phyloP scores from a whole-genome alignment of 2,329 filamentous ascomycete genomes.

The Mycocentrospora acerina region DNA sequence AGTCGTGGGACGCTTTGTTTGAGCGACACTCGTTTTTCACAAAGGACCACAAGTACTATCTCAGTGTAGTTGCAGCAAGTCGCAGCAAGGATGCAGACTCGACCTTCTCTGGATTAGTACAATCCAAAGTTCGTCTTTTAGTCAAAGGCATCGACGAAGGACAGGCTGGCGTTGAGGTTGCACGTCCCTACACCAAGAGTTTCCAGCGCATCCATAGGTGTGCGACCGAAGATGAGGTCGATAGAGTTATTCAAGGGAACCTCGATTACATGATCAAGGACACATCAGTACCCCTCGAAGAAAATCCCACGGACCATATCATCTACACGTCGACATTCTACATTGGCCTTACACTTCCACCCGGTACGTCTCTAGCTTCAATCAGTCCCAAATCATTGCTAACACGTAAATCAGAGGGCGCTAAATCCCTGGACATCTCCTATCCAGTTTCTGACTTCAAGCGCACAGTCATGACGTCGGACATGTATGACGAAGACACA shows the following conservation, averaged over 20 bases:
- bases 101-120: conserved; percentile 86
- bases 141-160: conserved; percentile 82
- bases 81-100: conserved; percentile 81
- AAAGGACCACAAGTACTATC: conserved; percentile 89
- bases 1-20: conserved; percentile 85
- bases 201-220: conserved; percentile 81
- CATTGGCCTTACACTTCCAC: conserved; percentile 78
- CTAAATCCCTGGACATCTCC: conserved; percentile 74
- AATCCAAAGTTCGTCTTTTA: conserved; percentile 87
- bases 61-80: conserved; percentile 82
- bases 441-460: conserved; percentile 86
- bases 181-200: conserved; percentile 90
- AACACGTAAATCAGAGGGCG: conserved; percentile 49
- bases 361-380: conserved; percentile 59
- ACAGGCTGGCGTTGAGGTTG: conserved; percentile 70
- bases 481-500: conserved; percentile 71
- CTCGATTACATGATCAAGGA: conserved; percentile 49
- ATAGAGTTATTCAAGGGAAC: conserved; percentile 63
- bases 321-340: conserved; percentile 93
- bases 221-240: conserved; percentile 61
- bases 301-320: conserved; percentile 46
- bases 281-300: conserved; percentile 3
- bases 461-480: conserved; percentile 73
- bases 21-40: conserved; percentile 92
- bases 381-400: not conserved